Percentiles rank a stretch among this genome's conserved stretches.
Evolutionary conservation across 176 grass and related monocot genomes (phyloP).

Genomic region (Rhipidocladum racemiflorum): DNA sequence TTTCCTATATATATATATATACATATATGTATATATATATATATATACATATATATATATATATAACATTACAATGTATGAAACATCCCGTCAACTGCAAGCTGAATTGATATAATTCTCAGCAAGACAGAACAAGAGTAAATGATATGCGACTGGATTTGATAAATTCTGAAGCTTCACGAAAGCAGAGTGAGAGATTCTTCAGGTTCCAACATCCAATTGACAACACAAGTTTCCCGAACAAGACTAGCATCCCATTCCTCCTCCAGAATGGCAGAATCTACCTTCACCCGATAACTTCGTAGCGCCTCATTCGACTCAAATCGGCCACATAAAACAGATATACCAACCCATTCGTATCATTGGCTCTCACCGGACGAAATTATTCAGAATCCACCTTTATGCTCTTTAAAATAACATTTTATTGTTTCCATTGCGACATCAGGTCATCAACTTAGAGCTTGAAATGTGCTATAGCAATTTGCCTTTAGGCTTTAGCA

Average conservation of each 20-base stretch:
- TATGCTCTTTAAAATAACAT: background rate
- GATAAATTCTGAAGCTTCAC: constrained; percentile 1
- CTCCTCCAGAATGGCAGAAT: background rate
- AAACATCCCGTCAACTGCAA: background rate
- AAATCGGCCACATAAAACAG: background rate
- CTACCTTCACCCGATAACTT: background rate
- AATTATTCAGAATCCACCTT: background rate
- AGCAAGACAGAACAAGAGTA: background rate
- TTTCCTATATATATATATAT: too few species aligned
- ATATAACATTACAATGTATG: background rate
- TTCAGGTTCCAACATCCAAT: background rate
- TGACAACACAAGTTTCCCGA: background rate
- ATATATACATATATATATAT: too few species aligned
- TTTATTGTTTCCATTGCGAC: background rate
- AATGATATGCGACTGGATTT: background rate
- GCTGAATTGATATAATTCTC: too few species aligned
- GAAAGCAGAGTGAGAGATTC: constrained; percentile 3
- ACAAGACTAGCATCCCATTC: background rate
- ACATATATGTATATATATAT: too few species aligned
- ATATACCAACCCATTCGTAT: background rate
- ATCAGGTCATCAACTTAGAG: constrained; percentile 7
- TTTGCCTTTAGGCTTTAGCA: background rate
- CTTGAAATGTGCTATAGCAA: constrained; percentile 1
- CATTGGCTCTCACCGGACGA: background rate
- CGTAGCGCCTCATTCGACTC: background rate